Percentiles rank a stretch among this genome's conserved stretches.
These are phyloP conservation scores for Dothideomycetes sp. DNA, from an alignment of 2,329 filamentous ascomycete species.

Conservation along the genomic window DNA sequence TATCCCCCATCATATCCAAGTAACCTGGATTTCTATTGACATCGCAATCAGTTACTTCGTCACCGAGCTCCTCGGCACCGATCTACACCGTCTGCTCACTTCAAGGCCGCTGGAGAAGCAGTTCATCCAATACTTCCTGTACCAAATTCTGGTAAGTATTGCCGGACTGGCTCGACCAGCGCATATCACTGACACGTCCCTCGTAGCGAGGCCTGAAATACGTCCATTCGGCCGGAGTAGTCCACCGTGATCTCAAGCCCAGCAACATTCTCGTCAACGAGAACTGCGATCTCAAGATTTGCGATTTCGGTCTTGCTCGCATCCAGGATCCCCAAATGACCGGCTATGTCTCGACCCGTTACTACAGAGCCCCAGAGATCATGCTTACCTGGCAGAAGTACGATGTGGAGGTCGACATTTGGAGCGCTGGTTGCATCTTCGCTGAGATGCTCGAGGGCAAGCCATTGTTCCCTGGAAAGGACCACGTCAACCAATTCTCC, in stretches of 20 bases:
- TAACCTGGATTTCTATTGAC: conserved; percentile 1
- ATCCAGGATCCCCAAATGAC: conserved; percentile 99
- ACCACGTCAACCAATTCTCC: conserved; percentile 98
- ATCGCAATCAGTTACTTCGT: conserved; percentile 72
- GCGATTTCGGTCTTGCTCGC: conserved; percentile 92
- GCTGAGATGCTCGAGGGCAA: conserved; percentile 99
- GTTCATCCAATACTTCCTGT: conserved; percentile 99
- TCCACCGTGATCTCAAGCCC: conserved; percentile 94
- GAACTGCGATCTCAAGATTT: conserved; percentile 99
- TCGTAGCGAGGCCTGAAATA: conserved; percentile 89
- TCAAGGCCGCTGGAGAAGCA: conserved; percentile 96
- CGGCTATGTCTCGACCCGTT: conserved; percentile 94
- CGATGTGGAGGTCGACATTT: conserved; percentile 97
- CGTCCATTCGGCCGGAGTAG: conserved; percentile 94
- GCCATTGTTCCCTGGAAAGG: conserved; percentile 95
- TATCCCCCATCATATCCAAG: not conserved
- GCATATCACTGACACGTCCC: not conserved
- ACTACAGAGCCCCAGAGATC: conserved; percentile 97
- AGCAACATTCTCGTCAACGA: conserved; percentile 99
- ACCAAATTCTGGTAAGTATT: conserved; percentile 82
- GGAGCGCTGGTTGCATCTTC: conserved; percentile 98
- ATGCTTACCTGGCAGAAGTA: conserved; percentile 99
- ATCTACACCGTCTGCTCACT: conserved; percentile 88
- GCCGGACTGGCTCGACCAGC: not conserved
- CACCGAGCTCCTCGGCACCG: conserved; percentile 92